phyloP scores from a whole-genome alignment of 305 asterid species.

The Fraxinus sp. region DNA sequence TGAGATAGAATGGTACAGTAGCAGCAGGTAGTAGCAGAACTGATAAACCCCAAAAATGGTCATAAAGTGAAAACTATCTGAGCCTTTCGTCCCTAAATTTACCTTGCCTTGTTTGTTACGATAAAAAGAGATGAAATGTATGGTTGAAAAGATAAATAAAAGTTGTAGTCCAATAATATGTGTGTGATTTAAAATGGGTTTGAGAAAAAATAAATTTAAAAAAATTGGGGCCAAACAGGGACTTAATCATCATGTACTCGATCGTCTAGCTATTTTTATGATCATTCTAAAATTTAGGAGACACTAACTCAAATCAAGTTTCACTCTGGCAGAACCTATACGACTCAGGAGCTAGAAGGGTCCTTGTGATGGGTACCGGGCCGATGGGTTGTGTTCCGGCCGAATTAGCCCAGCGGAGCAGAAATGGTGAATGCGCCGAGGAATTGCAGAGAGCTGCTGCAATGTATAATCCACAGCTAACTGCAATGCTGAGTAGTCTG shows the following conservation, averaged over 20 bases:
- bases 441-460: slow-evolving; percentile 31
- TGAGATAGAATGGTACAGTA: background rate
- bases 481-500: slow-evolving; percentile 22
- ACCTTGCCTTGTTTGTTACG: background rate
- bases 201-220: too few species aligned
- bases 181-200: background rate
- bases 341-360: slow-evolving; percentile 31
- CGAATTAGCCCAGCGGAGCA: slow-evolving; percentile 34
- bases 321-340: slow-evolving; percentile 26
- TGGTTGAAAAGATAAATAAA: background rate
- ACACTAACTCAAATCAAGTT: background rate
- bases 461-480: slow-evolving; percentile 32
- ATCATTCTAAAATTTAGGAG: background rate
- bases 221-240: background rate
- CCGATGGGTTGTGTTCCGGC: slow-evolving; percentile 47
- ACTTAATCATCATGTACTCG: background rate
- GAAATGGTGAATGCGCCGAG: slow-evolving; percentile 30
- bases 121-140: background rate
- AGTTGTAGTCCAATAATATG: too few species aligned
- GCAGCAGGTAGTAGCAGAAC: background rate
- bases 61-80: background rate
- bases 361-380: slow-evolving; percentile 37
- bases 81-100: background rate
- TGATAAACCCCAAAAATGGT: background rate
- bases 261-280: background rate